A percentile compares a stretch with the other conserved stretches of the same genome.
Evolutionary conservation across 345 rosid species (phyloP).

Genomic region (Arabidopsis arenosa): DNA sequence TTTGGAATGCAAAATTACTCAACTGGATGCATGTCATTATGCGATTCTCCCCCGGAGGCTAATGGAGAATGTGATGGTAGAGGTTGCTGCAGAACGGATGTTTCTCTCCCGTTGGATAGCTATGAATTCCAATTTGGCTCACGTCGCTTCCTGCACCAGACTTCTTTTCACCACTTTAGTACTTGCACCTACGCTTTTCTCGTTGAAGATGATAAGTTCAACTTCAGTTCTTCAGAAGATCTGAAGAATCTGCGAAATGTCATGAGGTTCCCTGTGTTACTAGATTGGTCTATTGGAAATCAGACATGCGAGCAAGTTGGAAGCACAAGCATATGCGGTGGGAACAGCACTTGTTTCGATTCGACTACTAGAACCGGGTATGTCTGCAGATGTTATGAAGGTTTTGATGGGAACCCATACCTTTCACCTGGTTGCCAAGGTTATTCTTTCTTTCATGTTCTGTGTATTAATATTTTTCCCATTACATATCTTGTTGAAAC

Average conservation of each 20-base stretch:
- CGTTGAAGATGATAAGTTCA: not conserved
- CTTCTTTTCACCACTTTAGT: not conserved
- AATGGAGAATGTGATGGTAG: conserved; percentile 6
- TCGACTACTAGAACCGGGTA: conserved; percentile 29
- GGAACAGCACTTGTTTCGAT: conserved; percentile 8
- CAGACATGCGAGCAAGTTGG: conserved; percentile 28
- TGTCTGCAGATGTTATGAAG: conserved; percentile 39
- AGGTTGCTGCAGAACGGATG: conserved; percentile 27
- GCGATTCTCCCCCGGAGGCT: not conserved
- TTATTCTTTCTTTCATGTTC: not conserved
- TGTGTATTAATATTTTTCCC: not conserved
- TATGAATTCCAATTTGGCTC: rapidly evolving
- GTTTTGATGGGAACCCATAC: conserved; percentile 48
- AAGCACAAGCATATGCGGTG: not conserved
- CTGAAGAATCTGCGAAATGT: not conserved
- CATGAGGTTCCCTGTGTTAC: not conserved
- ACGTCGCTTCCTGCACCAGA: not conserved
- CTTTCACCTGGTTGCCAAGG: conserved; percentile 38
- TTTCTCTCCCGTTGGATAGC: not conserved
- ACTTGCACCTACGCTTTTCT: conserved; percentile 31
- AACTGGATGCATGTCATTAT: conserved; percentile 5
- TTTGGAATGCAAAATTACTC: not conserved
- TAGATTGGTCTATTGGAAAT: conserved; percentile 45
- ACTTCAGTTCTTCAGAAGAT: not conserved
- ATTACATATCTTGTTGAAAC: not conserved